phyloP scores from a whole-genome alignment of 345 rosid genomes.

The sweet orange (Citrus sinensis) region DVS_A1.0 CM039169.1:4598001-4598500 shows the following conservation, averaged over 20 bases:
- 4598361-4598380: too few relatives aligned
- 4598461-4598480: too few relatives aligned
- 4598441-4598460: too few relatives aligned
- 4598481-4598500: too few relatives aligned
- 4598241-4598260: conserved; percentile 53
- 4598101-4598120: neutral
- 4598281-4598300: conserved; percentile 89
- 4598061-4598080: neutral
- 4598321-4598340: conserved; percentile 36
- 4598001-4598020: too few relatives aligned
- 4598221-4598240: conserved; percentile 36
- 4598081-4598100: neutral
- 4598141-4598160: neutral
- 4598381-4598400: too few relatives aligned
- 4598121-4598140: neutral
- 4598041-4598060: neutral
- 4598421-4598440: too few relatives aligned
- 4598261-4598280: conserved; percentile 74
- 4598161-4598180: conserved; percentile 1
- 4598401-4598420: too few relatives aligned
- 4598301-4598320: conserved; percentile 81
- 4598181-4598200: conserved; percentile 42
- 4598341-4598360: neutral
- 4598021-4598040: neutral
- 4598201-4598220: conserved; percentile 22